Base-by-base conservation (phyloP, 352 stramenopile species). In the Thalassiosira pacifica region DNA sequence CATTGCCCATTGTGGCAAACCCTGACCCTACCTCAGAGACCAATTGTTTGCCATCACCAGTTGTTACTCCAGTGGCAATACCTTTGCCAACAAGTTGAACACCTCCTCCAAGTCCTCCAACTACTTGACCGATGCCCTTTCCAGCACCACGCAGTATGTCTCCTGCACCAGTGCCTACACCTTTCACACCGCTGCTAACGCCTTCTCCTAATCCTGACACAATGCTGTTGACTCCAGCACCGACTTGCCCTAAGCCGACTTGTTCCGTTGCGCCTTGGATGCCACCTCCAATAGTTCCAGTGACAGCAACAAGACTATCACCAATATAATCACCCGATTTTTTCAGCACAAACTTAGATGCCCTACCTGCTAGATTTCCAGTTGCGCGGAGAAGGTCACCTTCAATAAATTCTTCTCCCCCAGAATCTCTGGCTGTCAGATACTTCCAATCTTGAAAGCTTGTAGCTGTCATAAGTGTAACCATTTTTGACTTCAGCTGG, bases 381-480 rank as follows among this genome's bases (percentile, higher is more conserved):
- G 90, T 93, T 37, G 90, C 89, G 10, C 93, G 87, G 2, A 95
- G 42, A 71, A 96, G 80, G 72, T 96, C 93, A 16, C 93, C 93
- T 79, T 96, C 93, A 10, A 94, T 89, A 57, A 92, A 96, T 67
- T 93, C 89, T 79, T 96, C 91, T 65, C 92, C 87, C 37, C 93
- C 91, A 63, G 86, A 86, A 34, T 93, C 88, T 64, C 93, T 80
- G 60, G 83, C 88, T 37, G 91, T 88, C 22, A 96, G 83, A 79
- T 88, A 91, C 70, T 91, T 93, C 93, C 93, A 96, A 70, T 96
- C 93, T 79, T 96, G 86, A 67, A 96, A 82, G 72, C 86, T 96
- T 37, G 89, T 91, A 8, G 93, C 85, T 32, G 87, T 91, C 75
- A 96, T 87, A 5, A 96, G 68, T n/a, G 85, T 88, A 9, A 96